These are phyloP conservation scores for Lactifluus echinatus DNA, from an alignment of 768 basidiomycete species.

Conservation along the genomic window DNA sequence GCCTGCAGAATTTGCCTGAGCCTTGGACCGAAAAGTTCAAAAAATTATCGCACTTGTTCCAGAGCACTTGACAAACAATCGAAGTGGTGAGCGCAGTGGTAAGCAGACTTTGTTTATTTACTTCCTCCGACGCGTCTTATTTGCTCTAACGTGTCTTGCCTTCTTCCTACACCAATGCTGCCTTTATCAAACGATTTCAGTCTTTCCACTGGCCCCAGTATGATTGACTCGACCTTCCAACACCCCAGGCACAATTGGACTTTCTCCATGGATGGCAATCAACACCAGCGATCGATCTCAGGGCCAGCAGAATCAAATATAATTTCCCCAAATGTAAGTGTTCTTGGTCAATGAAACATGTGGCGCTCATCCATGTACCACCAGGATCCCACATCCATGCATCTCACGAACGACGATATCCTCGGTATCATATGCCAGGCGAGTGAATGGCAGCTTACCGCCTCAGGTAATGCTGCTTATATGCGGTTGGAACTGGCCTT, in stretches of 20 bases:
- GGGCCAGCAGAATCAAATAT: neutral
- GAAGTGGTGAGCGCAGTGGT: no score
- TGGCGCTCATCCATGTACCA: neutral
- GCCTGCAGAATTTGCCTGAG: no score
- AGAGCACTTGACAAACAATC: no score
- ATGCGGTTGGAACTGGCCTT: neutral
- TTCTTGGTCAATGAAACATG: neutral
- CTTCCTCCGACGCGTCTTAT: no score
- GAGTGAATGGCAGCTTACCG: no score
- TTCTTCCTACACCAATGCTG: no score
- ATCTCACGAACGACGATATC: neutral
- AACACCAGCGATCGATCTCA: neutral
- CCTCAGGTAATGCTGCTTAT: neutral
- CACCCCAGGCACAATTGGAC: no score
- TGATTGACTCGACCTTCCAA: neutral
- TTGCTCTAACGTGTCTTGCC: no score
- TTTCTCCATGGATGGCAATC: neutral
- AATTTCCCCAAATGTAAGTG: no score
- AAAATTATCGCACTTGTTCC: no score
- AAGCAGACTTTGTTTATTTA: no score
- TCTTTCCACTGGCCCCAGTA: neutral
- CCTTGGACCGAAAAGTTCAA: no score
- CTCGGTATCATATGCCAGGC: neutral
- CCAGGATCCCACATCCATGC: neutral
- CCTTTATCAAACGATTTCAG: neutral